Evolutionary conservation across 208 protist genomes (phyloP).

Genomic region (Porcisia deanei): DNA sequence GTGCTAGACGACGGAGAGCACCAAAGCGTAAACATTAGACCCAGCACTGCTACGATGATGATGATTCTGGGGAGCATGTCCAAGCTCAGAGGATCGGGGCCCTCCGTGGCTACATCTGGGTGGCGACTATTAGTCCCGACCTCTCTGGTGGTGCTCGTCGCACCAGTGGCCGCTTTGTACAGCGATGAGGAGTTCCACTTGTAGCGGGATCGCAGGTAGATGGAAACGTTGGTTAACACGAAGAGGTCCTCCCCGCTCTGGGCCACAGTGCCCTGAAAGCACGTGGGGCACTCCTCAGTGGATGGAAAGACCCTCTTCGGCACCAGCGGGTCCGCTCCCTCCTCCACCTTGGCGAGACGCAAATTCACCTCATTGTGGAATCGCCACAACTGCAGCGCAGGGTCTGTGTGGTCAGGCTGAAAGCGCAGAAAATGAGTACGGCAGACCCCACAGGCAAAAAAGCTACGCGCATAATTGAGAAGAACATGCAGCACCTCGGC

Average conservation of each 20-base stretch:
- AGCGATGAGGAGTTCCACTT: slow-evolving; percentile 38
- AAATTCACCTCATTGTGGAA: slow-evolving; percentile 76
- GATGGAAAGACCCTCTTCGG: slow-evolving; percentile 62
- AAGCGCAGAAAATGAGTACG: slow-evolving; percentile 61
- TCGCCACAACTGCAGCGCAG: slow-evolving; percentile 64
- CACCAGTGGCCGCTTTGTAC: not conserved
- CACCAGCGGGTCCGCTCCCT: slow-evolving; percentile 55
- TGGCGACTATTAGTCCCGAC: not conserved
- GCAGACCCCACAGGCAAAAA: slow-evolving; percentile 64
- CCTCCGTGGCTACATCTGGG: not conserved
- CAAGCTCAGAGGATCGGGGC: slow-evolving; percentile 14
- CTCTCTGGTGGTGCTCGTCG: not conserved
- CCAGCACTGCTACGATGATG: slow-evolving; percentile 25
- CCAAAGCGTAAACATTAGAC: slow-evolving; percentile 26
- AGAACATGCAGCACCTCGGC: slow-evolving; percentile 41
- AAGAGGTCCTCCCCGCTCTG: slow-evolving; percentile 1
- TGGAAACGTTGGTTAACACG: slow-evolving; percentile 13
- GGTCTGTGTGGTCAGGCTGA: slow-evolving; percentile 29
- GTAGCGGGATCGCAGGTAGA: slow-evolving; percentile 36
- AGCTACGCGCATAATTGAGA: slow-evolving; percentile 58
- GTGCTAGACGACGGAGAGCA: not conserved
- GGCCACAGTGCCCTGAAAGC: slow-evolving; percentile 17
- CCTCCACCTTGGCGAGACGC: slow-evolving; percentile 30
- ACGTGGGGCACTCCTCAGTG: slow-evolving; percentile 31
- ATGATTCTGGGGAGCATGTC: slow-evolving; percentile 33